phyloP scores from a whole-genome alignment of 2,329 filamentous ascomycete species.

The Botrytis galanthina region DNA sequence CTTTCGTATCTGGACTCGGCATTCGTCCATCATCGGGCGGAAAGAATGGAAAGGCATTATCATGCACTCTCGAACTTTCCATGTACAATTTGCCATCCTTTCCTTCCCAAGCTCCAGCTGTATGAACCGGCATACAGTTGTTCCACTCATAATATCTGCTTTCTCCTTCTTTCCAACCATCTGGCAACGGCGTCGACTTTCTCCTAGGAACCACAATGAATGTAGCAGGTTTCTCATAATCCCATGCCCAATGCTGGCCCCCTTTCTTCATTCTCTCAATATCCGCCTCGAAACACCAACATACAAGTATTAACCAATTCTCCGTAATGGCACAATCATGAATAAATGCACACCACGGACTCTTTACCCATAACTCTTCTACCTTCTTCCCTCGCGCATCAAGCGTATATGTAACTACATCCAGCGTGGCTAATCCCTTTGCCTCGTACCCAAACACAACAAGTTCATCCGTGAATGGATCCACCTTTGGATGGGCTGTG shows the following conservation, averaged over 20 bases:
- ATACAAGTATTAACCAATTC: conserved; percentile 38
- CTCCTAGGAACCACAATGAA: conserved; percentile 52
- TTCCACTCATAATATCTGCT: conserved; percentile 14
- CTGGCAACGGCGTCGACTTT: conserved; percentile 33
- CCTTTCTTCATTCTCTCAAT: conserved; percentile 45
- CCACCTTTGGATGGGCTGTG: conserved; percentile 52
- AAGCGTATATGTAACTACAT: conserved; percentile 48
- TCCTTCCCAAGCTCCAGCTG: conserved; percentile 37
- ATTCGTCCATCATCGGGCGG: conserved; percentile 39
- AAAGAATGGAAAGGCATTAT: conserved; percentile 39
- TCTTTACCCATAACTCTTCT: conserved; percentile 47
- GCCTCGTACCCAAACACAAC: conserved; percentile 52
- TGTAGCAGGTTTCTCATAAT: conserved; percentile 52
- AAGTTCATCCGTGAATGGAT: conserved; percentile 50
- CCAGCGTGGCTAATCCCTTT: conserved; percentile 44
- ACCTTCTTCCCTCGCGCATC: conserved; percentile 43
- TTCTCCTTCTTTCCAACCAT: not conserved
- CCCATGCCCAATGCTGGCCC: conserved; percentile 51
- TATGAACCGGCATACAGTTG: conserved; percentile 35
- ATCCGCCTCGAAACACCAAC: conserved; percentile 42
- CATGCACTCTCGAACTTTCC: conserved; percentile 42
- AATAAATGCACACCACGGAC: conserved; percentile 51
- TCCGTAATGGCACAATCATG: conserved; percentile 49
- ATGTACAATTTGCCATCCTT: conserved; percentile 40
- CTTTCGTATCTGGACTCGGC: conserved; percentile 40